Percentiles rank a stretch among this genome's conserved stretches.
phyloP scores from a whole-genome alignment of 768 basidiomycete species.

The Gyrodon lividus region DNA sequence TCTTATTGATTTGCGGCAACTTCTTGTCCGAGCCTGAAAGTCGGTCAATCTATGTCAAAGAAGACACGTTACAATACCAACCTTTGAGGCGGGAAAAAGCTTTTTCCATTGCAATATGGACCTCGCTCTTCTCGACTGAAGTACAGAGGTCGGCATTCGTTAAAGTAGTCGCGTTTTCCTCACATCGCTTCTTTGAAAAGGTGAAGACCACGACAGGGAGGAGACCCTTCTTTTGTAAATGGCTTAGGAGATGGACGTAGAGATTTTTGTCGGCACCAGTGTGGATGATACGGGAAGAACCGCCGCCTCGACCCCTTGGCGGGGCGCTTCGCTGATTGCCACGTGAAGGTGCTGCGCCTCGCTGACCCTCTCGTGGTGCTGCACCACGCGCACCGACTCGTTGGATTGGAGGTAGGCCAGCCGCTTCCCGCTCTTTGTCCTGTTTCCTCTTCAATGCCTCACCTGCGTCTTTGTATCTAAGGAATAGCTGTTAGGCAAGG shows the following conservation, averaged over 20 bases:
- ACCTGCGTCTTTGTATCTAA: constrained; percentile 85
- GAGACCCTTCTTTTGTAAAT: constrained; percentile 80
- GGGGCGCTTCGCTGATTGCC: constrained; percentile 51
- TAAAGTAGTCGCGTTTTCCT: constrained; percentile 91
- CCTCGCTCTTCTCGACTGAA: constrained; percentile 93
- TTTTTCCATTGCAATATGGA: constrained; percentile 91
- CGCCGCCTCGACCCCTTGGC: constrained; percentile 42
- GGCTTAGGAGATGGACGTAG: constrained; percentile 87
- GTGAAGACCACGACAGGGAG: constrained; percentile 97
- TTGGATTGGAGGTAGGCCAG: constrained; percentile 84
- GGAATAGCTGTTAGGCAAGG: constrained; percentile 3
- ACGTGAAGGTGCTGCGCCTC: constrained; percentile 49
- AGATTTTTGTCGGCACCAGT: constrained; percentile 82
- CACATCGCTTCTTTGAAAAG: constrained; percentile 94
- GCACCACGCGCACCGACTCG: constrained; percentile 79
- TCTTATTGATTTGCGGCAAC: constrained; percentile 88
- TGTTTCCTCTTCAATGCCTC: constrained; percentile 92
- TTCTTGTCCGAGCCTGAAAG: constrained; percentile 81
- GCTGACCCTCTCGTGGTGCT: constrained; percentile 45
- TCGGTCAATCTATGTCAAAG: constrained; percentile 3
- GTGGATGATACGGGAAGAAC: constrained; percentile 56
- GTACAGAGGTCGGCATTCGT: constrained; percentile 86
- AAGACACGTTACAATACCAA: constrained; percentile 26
- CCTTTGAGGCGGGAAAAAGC: constrained; percentile 91
- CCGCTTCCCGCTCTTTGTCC: constrained; percentile 96